Base-by-base conservation (phyloP, 192 early-diverging fungal species). In the Geranomyces variabilis region DNA sequence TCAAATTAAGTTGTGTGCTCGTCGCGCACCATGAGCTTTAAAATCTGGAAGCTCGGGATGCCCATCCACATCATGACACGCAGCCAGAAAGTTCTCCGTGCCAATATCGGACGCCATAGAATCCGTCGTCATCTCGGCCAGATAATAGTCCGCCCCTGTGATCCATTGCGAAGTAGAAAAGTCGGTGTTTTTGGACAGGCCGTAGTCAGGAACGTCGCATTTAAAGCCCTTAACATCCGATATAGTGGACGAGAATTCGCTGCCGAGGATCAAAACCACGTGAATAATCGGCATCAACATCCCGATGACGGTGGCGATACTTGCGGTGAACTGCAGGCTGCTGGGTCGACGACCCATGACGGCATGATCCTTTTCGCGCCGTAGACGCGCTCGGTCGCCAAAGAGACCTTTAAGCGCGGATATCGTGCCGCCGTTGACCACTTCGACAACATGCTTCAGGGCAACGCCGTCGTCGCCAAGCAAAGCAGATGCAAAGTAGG, bases 151-250 rank as follows among this genome's bases (percentile, higher is more conserved):
- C 21, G 26, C 19, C 21, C 51, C 51, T 9, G 21, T n/a, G 8
- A 28, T 24, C 51, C 51, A 55, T 41, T 41, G 36, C 36, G 5
- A 3, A 47, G 46, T 47, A 12, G 46, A 47, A 28, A 55, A n/a
- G 15, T 55, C 26, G 4, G 26, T 55, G 4, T 3, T n/a, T 15
- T 24, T n/a, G 21, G 26, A n/a, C 21, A 24, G 51, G 6, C 6
- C 19, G 15, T 55, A 55, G 51, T 55, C 51, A 14, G 51, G 51
- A n/a, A 55, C 51, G 14, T 55, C 51, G 26, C 51, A 55, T 4
- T 55, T n/a, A 15, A 55, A 55, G 7, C 26, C 21, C 19, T 3
- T 14, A 7, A 55, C 51, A 6, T n/a, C 21, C 51, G 51, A 55
- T 7, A 15, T 8, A 14, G 51, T 55, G 2, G 51, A 15, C 4